A percentile compares a stretch with the other conserved stretches of the same genome.
Evolutionary conservation across 331 rosid genomes (phyloP).

Genomic region (Acacia concinna): DNA sequence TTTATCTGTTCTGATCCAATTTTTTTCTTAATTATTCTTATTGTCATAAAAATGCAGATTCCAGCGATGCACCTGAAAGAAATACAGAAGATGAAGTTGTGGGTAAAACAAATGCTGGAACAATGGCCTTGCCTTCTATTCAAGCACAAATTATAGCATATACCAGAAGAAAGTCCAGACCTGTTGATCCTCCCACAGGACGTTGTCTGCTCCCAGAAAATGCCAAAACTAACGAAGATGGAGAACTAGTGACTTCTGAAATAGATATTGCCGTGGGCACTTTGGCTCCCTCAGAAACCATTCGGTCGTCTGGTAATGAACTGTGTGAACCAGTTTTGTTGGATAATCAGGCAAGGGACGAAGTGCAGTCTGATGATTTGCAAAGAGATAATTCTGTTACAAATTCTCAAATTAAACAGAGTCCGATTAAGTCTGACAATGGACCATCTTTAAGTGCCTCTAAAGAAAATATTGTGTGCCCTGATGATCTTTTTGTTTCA

Average conservation of each 20-base stretch:
- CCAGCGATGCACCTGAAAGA: slow-evolving; percentile 37
- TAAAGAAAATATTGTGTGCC: not conserved
- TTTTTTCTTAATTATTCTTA: slow-evolving; percentile 20
- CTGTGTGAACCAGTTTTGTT: slow-evolving; percentile 33
- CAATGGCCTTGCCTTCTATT: slow-evolving; percentile 32
- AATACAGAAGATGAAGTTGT: slow-evolving; percentile 38
- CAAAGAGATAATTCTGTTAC: slow-evolving; percentile 9
- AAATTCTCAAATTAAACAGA: not conserved
- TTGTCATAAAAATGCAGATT: slow-evolving; percentile 33
- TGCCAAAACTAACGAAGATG: slow-evolving; percentile 31
- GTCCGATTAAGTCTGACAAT: not conserved
- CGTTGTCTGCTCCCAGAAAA: slow-evolving; percentile 39
- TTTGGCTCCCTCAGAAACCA: slow-evolving; percentile 27
- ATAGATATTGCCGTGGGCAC: slow-evolving; percentile 36
- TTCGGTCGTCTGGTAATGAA: slow-evolving; percentile 39
- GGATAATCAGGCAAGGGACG: slow-evolving; percentile 5
- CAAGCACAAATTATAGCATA: slow-evolving; percentile 49
- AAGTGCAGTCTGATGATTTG: slow-evolving; percentile 17
- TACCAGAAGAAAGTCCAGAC: slow-evolving; percentile 51
- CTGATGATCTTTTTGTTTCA: slow-evolving; percentile 35
- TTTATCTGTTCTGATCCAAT: slow-evolving; percentile 4
- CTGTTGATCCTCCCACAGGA: slow-evolving; percentile 31
- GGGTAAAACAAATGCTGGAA: slow-evolving; percentile 37
- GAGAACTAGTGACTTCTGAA: slow-evolving; percentile 35
- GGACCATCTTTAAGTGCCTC: not conserved